Conservation (phyloP, 2,329 filamentous ascomycete species). For the Aureobasidium vineae region DNA sequence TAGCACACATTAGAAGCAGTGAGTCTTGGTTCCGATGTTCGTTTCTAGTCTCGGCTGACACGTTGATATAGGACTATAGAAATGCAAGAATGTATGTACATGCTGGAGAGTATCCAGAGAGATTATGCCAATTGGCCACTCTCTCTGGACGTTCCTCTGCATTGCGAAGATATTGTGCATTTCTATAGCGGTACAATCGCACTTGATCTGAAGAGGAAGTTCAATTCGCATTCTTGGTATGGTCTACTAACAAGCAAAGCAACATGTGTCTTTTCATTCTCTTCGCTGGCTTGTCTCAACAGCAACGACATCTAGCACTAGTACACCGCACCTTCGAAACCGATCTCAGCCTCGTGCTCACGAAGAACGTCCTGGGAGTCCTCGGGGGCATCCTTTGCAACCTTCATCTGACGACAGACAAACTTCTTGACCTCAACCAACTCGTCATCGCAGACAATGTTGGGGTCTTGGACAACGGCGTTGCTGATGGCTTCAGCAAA, state of each 20-base stretch:
- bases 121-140: neutral
- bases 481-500: neutral
- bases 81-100: neutral
- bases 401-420: constrained; percentile 1
- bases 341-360: constrained; percentile 9
- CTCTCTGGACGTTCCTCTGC: neutral
- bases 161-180: neutral
- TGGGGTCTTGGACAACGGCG: neutral
- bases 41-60: neutral
- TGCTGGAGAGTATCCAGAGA: neutral
- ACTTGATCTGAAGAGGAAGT: neutral
- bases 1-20: neutral
- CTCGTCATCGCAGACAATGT: neutral
- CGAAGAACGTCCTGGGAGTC: neutral
- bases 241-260: neutral
- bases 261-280: neutral
- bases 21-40: too few relatives aligned
- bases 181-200: neutral
- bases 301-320: neutral
- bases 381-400: constrained; percentile 5
- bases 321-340: neutral
- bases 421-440: constrained; percentile 10
- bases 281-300: neutral
- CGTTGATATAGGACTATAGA: neutral
- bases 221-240: neutral